phyloP scores from a whole-genome alignment of 2,329 filamentous ascomycete species.

The Plectosphaerella cucumerina region DNA sequence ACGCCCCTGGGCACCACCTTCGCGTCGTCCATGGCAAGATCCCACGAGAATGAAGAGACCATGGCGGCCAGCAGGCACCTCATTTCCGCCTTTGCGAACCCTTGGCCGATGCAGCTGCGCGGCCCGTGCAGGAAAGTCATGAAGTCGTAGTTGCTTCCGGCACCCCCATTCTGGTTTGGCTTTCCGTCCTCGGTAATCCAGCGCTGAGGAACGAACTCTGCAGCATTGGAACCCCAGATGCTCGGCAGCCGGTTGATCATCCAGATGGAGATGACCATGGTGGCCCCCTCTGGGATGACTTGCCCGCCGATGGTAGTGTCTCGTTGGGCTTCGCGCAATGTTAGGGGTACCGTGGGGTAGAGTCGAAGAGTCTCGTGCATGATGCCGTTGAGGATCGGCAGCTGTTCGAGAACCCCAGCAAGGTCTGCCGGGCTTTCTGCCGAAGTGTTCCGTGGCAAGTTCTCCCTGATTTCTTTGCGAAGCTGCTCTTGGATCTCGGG shows the following conservation, averaged over 20 bases:
- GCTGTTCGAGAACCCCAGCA: slow-evolving; percentile 51
- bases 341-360: slow-evolving; percentile 62
- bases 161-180: slow-evolving; percentile 34
- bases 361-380: slow-evolving; percentile 65
- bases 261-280: slow-evolving; percentile 52
- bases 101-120: slow-evolving; percentile 76
- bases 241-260: slow-evolving; percentile 59
- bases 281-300: slow-evolving; percentile 60
- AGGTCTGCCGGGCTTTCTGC: slow-evolving; percentile 24
- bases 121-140: slow-evolving; percentile 85
- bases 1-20: slow-evolving; percentile 57
- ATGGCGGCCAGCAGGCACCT: slow-evolving; percentile 66
- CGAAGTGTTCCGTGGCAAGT: slow-evolving; percentile 29
- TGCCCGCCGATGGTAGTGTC: slow-evolving; percentile 55
- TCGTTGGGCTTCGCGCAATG: slow-evolving; percentile 53
- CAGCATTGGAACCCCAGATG: slow-evolving; percentile 65
- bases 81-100: slow-evolving; percentile 70
- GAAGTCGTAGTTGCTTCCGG: slow-evolving; percentile 65
- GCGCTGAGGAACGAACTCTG: slow-evolving; percentile 64
- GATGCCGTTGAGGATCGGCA: slow-evolving; percentile 67
- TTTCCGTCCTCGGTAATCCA: slow-evolving; percentile 50
- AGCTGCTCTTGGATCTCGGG: slow-evolving; percentile 53
- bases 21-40: slow-evolving; percentile 52
- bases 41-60: slow-evolving; percentile 59
- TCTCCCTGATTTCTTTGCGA: slow-evolving; percentile 53